phyloP scores from a whole-genome alignment of 305 asterid species.

The Galium porrigens region DNA sequence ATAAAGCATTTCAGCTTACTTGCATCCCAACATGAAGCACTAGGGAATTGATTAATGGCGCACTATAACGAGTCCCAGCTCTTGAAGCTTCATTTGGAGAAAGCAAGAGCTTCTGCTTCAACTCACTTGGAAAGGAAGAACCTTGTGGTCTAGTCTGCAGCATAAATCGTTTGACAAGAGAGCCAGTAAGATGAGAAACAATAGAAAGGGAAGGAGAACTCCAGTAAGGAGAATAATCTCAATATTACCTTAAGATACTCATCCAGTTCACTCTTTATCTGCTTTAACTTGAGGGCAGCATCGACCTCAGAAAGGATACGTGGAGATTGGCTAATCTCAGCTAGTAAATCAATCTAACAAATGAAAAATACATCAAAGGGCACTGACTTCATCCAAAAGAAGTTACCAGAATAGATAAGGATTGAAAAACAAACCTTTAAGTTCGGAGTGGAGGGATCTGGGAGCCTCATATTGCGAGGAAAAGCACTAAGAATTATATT shows the following conservation, averaged over 20 bases:
- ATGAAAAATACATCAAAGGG: background rate
- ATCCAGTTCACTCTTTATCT: constrained; percentile 74
- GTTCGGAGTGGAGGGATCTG: constrained; percentile 95
- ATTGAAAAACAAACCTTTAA: constrained; percentile 38
- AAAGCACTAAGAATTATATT: constrained; percentile 89
- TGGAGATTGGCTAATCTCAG: constrained; percentile 74
- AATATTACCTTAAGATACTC: constrained; percentile 77
- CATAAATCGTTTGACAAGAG: constrained; percentile 15
- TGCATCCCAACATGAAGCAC: constrained; percentile 92
- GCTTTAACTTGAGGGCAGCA: constrained; percentile 79
- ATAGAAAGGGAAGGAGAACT: background rate
- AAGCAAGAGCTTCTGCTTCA: constrained; percentile 82
- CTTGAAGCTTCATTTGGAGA: constrained; percentile 59
- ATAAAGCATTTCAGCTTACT: constrained; percentile 25
- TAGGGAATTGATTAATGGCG: constrained; percentile 84
- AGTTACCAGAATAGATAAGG: background rate
- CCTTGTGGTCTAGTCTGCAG: constrained; percentile 74
- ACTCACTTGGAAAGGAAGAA: constrained; percentile 58
- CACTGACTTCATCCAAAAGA: background rate
- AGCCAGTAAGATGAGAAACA: constrained; percentile 13
- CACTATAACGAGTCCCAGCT: constrained; percentile 89
- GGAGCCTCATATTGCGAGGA: constrained; percentile 96
- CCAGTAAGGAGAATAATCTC: constrained; percentile 1
- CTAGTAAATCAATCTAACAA: constrained; percentile 75
- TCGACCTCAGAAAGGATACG: constrained; percentile 92